Percentiles rank a stretch among this genome's conserved stretches.
phyloP scores from a whole-genome alignment of 2,329 filamentous ascomycete species.

The Hypoxylon sp. region DNA sequence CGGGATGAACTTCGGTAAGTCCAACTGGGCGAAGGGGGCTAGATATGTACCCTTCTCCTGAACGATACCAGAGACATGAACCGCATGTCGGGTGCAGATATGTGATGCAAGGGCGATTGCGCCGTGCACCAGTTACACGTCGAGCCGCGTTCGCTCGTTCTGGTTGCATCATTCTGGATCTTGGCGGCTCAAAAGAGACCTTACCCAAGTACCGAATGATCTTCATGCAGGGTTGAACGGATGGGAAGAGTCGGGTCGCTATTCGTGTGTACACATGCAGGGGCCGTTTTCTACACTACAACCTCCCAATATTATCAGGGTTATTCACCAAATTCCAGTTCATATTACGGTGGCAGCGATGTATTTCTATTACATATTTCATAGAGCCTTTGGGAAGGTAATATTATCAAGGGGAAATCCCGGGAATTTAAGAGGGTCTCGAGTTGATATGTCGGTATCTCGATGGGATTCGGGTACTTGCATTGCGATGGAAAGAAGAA shows the following conservation, averaged over 20 bases:
- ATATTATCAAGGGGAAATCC: conserved; percentile 26
- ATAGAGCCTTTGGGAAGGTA: conserved; percentile 29
- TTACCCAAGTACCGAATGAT: conserved; percentile 45
- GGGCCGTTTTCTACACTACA: conserved; percentile 13
- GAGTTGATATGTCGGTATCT: conserved; percentile 8
- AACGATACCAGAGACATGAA: conserved; percentile 21
- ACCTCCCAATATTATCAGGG: conserved; percentile 15
- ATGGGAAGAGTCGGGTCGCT: conserved; percentile 42
- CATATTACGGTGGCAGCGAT: conserved; percentile 11
- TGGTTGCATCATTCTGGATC: conserved; percentile 29
- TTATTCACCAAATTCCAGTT: conserved; percentile 11
- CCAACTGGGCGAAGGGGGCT: conserved; percentile 26
- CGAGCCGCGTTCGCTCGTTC: conserved; percentile 31
- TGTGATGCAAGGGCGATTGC: conserved; percentile 45
- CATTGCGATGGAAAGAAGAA: conserved; percentile 2
- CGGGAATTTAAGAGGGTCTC: conserved; percentile 24
- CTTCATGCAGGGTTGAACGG: conserved; percentile 36
- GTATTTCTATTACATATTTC: conserved; percentile 14
- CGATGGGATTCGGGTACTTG: conserved; percentile 9
- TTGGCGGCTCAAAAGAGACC: conserved; percentile 41
- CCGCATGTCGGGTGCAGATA: conserved; percentile 37
- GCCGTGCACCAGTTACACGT: conserved; percentile 21
- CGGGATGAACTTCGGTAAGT: conserved; percentile 43
- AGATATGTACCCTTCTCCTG: conserved; percentile 27
- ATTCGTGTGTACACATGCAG: conserved; percentile 35